Conservation (phyloP, 1,139 yeast genomes). For the Komagataea norvegica region DNA sequence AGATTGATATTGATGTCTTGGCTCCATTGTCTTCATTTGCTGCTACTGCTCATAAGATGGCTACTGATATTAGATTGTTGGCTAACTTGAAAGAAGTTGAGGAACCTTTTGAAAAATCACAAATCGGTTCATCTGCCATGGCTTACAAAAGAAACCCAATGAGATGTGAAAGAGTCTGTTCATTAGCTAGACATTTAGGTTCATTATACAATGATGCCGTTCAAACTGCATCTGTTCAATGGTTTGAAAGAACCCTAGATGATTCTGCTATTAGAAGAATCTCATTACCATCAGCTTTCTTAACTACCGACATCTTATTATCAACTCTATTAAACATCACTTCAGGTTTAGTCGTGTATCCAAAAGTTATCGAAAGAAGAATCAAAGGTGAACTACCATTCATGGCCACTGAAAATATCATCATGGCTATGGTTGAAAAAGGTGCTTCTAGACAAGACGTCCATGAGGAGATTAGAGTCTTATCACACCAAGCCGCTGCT, state of each 20-base stretch:
- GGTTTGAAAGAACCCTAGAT: conserved; percentile 99
- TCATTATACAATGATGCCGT: conserved; percentile 88
- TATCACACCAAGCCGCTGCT: conserved; percentile 95
- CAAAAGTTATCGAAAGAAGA: conserved; percentile 97
- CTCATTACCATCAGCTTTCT: conserved; percentile 91
- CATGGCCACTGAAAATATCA: conserved; percentile 99
- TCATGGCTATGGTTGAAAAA: conserved; percentile 99
- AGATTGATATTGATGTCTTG: conserved; percentile 91
- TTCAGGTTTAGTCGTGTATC: conserved; percentile 94
- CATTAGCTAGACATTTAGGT: conserved; percentile 91
- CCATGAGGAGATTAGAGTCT: conserved; percentile 95
- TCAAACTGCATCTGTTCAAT: conserved; percentile 95
- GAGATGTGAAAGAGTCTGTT: conserved; percentile 99
- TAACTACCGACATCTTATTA: conserved; percentile 90
- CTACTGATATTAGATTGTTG: conserved; percentile 91
- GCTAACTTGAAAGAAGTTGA: conserved; percentile 97
- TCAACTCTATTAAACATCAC: conserved; percentile 89
- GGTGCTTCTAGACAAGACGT: conserved; percentile 98
- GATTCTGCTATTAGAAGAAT: conserved; percentile 98
- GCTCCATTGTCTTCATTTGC: conserved; percentile 94
- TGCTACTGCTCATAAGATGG: conserved; percentile 95
- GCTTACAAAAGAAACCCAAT: conserved; percentile 99
- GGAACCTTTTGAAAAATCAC: conserved; percentile 97
- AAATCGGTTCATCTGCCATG: conserved; percentile 98
- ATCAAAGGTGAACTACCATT: conserved; percentile 93